These are phyloP conservation scores for Brachypodium distachyon DNA, from an alignment of 202 grass and related monocot genomes.

Conservation along the genomic window DNA sequence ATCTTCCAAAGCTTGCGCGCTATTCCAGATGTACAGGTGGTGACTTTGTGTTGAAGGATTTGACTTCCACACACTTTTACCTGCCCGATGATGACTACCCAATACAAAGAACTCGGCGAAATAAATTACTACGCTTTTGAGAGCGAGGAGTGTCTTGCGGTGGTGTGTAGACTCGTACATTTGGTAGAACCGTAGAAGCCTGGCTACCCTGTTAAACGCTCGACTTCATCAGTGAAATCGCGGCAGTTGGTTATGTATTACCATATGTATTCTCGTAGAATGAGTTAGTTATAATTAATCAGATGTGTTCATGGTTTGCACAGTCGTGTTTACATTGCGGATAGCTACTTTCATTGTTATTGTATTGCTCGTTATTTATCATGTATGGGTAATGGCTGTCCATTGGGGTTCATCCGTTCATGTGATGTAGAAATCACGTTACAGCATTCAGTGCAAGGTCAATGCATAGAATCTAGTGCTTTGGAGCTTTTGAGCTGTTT, in stretches of 20 bases:
- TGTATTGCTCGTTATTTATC: too few relatives aligned
- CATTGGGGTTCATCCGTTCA: too few relatives aligned
- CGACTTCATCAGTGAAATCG: background rate
- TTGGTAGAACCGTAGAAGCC: conserved; percentile 11
- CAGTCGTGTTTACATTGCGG: background rate
- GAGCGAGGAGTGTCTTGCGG: background rate
- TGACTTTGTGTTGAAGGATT: conserved; percentile 35
- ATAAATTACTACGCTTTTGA: conserved; percentile 33
- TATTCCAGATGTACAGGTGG: conserved; percentile 37
- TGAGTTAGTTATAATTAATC: background rate
- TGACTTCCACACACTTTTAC: conserved; percentile 22
- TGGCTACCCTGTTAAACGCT: background rate
- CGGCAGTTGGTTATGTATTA: background rate
- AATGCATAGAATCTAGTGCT: too few relatives aligned
- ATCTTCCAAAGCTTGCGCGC: conserved; percentile 17
- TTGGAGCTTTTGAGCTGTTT: too few relatives aligned
- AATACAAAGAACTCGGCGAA: conserved; percentile 24
- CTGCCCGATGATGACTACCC: conserved; percentile 19
- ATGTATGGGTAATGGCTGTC: background rate
- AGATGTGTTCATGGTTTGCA: background rate
- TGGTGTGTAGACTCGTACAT: background rate
- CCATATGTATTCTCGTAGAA: background rate
- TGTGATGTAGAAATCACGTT: too few relatives aligned
- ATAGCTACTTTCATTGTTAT: too few relatives aligned
- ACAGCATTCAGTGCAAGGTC: too few relatives aligned